A percentile compares a stretch with the other conserved stretches of the same genome.
Evolutionary conservation across 2,329 filamentous ascomycete genomes (phyloP).

Genomic region (Cryoendolithus antarcticus): DNA sequence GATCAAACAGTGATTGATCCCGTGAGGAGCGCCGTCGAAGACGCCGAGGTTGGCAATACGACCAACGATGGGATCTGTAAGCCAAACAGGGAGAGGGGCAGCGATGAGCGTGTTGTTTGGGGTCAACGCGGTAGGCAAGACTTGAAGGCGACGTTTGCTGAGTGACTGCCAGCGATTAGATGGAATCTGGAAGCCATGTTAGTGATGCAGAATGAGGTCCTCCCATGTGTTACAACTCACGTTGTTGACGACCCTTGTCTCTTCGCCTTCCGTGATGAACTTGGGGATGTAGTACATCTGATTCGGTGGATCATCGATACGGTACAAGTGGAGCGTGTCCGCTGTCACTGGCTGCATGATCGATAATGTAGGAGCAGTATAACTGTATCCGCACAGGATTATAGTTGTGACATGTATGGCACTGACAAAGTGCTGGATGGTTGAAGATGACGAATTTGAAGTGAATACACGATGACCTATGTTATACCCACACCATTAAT

Average conservation of each 20-base stretch:
- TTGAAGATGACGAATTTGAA: too few relatives aligned
- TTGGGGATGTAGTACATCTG: constrained; percentile 71
- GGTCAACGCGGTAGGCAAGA: constrained; percentile 74
- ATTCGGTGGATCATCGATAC: too few relatives aligned
- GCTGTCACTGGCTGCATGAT: too few relatives aligned
- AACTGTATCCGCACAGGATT: too few relatives aligned
- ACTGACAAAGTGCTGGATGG: too few relatives aligned
- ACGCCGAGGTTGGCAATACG: constrained; percentile 38
- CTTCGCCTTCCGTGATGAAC: constrained; percentile 69
- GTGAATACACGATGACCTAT: too few relatives aligned
- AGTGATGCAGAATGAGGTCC: background rate
- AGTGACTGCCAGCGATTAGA: constrained; percentile 66
- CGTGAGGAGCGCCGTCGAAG: constrained; percentile 57
- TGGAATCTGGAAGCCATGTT: constrained; percentile 27
- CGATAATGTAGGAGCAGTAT: too few relatives aligned
- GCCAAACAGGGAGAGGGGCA: constrained; percentile 59
- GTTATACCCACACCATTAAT: too few relatives aligned
- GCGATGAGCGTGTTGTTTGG: constrained; percentile 62
- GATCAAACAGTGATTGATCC: constrained; percentile 81
- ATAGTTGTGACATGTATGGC: too few relatives aligned
- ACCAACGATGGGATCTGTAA: constrained; percentile 55
- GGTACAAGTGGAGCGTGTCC: too few relatives aligned
- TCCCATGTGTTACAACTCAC: constrained; percentile 28
- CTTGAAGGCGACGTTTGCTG: constrained; percentile 79
- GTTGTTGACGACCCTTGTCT: constrained; percentile 57